Percentiles rank a stretch among this genome's conserved stretches.
Evolutionary conservation across 2,329 filamentous ascomycete species (phyloP).

Genomic region (Calcarisporium arbuscula): DNA sequence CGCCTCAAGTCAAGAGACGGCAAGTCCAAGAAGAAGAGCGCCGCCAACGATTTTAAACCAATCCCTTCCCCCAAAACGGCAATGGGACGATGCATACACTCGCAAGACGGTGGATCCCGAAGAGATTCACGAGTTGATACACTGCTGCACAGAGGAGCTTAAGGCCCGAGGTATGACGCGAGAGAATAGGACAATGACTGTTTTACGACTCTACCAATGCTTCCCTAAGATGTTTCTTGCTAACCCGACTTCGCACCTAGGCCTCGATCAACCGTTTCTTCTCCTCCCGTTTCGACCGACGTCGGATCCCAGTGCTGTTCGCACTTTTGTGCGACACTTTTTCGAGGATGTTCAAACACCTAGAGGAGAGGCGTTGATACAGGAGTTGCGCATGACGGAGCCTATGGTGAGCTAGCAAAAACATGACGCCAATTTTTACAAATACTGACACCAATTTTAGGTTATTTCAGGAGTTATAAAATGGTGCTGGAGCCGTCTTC

Average conservation of each 20-base stretch:
- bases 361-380: slow-evolving; percentile 64
- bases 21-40: slow-evolving; percentile 59
- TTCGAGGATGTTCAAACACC: slow-evolving; percentile 65
- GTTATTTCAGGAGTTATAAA: slow-evolving; percentile 91
- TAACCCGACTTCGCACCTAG: slow-evolving; percentile 34
- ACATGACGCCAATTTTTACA: neutral
- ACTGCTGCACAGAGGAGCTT: slow-evolving; percentile 81
- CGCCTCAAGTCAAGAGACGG: slow-evolving; percentile 72
- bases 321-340: slow-evolving; percentile 87
- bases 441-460: slow-evolving; percentile 38
- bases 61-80: slow-evolving; percentile 59
- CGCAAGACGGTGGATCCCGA: slow-evolving; percentile 78
- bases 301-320: slow-evolving; percentile 84
- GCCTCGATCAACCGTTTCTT: slow-evolving; percentile 84
- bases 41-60: slow-evolving; percentile 42
- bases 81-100: slow-evolving; percentile 84
- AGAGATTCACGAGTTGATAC: slow-evolving; percentile 82
- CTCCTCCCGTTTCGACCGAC: slow-evolving; percentile 91
- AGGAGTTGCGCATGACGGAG: slow-evolving; percentile 88
- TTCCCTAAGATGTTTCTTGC: no score
- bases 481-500: slow-evolving; percentile 95
- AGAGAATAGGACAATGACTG: slow-evolving; percentile 12
- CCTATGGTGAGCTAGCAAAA: slow-evolving; percentile 67
- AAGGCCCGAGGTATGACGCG: slow-evolving; percentile 77
- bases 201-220: no score